These are phyloP conservation scores for Peronospora farinosa DNA, from an alignment of 352 stramenopile species.

Conservation along the genomic window DNA sequence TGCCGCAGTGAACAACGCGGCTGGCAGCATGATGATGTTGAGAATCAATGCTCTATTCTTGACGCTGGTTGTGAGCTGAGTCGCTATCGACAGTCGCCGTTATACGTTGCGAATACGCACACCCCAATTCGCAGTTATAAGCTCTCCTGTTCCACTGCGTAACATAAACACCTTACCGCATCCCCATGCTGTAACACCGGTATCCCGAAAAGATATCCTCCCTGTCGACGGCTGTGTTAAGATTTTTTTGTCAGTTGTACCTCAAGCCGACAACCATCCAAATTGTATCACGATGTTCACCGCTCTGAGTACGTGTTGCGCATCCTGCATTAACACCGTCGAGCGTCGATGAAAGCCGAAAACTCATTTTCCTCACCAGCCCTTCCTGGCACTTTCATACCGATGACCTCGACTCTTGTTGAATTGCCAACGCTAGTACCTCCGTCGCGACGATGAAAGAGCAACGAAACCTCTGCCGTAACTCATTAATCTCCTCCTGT, in stretches of 20 bases:
- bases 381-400: too few relatives aligned
- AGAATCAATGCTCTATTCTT: background rate
- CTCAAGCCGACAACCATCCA: too few relatives aligned
- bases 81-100: background rate
- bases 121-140: background rate
- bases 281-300: too few relatives aligned
- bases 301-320: too few relatives aligned
- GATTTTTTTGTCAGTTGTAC: too few relatives aligned
- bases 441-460: background rate
- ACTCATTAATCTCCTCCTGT: background rate
- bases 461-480: background rate
- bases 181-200: too few relatives aligned
- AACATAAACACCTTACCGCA: background rate
- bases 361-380: too few relatives aligned
- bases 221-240: too few relatives aligned
- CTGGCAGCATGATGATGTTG: background rate
- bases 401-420: too few relatives aligned
- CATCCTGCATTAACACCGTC: too few relatives aligned
- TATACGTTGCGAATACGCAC: background rate
- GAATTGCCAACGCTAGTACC: background rate
- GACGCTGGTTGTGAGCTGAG: background rate
- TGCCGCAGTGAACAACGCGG: background rate
- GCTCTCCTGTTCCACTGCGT: background rate
- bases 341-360: too few relatives aligned
- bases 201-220: too few relatives aligned